Evolutionary conservation across 2,329 filamentous ascomycete species (phyloP).

Genomic region (Aspergillus sp.): DNA sequence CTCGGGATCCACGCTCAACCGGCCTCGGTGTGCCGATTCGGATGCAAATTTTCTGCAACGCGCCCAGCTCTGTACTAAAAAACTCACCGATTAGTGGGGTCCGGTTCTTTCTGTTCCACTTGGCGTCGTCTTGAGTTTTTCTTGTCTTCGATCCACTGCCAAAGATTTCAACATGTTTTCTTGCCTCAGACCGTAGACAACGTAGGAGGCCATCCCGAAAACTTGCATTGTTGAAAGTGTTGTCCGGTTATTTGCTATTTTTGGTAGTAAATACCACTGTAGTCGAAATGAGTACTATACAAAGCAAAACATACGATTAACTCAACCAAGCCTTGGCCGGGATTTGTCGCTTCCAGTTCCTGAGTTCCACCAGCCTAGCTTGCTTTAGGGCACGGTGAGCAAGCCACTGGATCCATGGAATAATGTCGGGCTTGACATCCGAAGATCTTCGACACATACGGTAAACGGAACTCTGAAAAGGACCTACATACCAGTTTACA

Average conservation of each 20-base stretch:
- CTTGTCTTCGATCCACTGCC: not conserved
- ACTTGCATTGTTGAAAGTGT: not conserved
- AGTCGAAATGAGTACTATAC: not conserved
- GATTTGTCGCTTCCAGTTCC: not conserved
- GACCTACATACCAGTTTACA: not conserved
- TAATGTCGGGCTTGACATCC: not conserved
- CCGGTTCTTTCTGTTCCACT: not conserved
- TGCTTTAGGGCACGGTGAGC: conserved; percentile 8
- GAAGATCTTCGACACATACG: not conserved
- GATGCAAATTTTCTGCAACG: not conserved
- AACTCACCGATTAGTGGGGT: conserved; percentile 5
- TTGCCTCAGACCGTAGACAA: not conserved
- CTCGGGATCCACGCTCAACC: conserved; percentile 1
- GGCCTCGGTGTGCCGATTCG: conserved; percentile 14
- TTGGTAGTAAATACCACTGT: not conserved
- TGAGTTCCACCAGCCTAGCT: conserved; percentile 3
- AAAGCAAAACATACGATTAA: not conserved
- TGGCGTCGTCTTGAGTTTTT: not conserved
- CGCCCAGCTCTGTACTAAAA: not conserved
- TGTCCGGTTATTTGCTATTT: not conserved
- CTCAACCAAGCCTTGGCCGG: not conserved
- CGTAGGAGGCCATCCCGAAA: not conserved
- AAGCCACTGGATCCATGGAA: not conserved
- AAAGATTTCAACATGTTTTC: not conserved
- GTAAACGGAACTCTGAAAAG: not conserved